A percentile compares a stretch with the other conserved stretches of the same genome.
These are phyloP conservation scores for Spiromastix sp. DNA, from an alignment of 2,329 filamentous ascomycete genomes.

Conservation along the genomic window DNA sequence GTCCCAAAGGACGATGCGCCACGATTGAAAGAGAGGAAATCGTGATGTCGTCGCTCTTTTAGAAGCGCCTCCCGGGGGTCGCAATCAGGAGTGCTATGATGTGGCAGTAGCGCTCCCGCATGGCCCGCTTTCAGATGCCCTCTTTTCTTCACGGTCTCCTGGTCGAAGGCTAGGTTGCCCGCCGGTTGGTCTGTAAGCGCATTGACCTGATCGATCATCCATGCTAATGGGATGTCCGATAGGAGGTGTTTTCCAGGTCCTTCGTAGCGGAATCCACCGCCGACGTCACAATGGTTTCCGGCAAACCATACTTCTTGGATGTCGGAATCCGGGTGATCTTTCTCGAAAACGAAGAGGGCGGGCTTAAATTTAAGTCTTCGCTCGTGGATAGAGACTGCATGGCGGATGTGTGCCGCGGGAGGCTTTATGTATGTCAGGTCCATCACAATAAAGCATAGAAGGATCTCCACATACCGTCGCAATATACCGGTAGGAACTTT, in stretches of 20 bases:
- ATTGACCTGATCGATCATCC: conserved; percentile 43
- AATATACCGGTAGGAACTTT: conserved; percentile 27
- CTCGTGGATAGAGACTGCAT: conserved; percentile 46
- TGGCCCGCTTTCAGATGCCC: conserved; percentile 10
- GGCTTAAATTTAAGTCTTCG: conserved; percentile 47
- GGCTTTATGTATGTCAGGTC: conserved; percentile 14
- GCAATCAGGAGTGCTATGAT: not conserved
- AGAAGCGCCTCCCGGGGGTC: conserved; percentile 2
- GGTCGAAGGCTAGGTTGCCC: conserved; percentile 15
- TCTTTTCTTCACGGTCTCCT: conserved; percentile 10
- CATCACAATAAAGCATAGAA: conserved; percentile 18
- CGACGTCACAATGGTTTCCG: conserved; percentile 44
- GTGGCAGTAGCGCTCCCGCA: conserved; percentile 2
- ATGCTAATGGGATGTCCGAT: conserved; percentile 42
- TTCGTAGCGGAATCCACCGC: conserved; percentile 40
- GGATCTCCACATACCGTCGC: conserved; percentile 20
- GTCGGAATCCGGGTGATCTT: conserved; percentile 24
- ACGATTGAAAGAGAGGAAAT: conserved; percentile 22
- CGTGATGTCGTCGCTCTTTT: conserved; percentile 17
- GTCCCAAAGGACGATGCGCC: conserved; percentile 18
- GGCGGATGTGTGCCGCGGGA: conserved; percentile 38
- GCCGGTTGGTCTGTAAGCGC: conserved; percentile 14
- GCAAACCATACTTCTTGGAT: conserved; percentile 48
- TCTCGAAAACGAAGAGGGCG: conserved; percentile 29
- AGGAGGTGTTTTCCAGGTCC: conserved; percentile 22